Conservation (phyloP, 495 filamentous ascomycete genomes). For the Penicillium robsamsonii region DNA sequence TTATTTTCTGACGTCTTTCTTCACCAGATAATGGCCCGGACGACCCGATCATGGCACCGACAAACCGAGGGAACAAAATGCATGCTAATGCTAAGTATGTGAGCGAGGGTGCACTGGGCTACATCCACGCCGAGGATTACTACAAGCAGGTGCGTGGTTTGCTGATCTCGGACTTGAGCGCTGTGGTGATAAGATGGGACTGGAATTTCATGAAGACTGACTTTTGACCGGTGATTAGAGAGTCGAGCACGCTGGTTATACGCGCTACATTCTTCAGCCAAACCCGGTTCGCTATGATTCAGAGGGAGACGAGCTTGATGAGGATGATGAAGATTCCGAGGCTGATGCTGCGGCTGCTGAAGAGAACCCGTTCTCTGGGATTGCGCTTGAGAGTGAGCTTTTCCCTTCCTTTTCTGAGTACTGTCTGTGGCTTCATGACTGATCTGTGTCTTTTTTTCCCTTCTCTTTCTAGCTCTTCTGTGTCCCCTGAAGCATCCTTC, state of each 20-base stretch:
- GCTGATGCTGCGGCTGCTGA: slow-evolving; percentile 68
- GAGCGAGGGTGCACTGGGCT: slow-evolving; percentile 70
- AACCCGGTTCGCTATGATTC: slow-evolving; percentile 77
- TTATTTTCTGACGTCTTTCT: slow-evolving; percentile 15
- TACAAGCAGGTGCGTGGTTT: slow-evolving; percentile 75
- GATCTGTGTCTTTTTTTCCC: slow-evolving; percentile 3
- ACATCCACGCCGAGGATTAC: slow-evolving; percentile 65
- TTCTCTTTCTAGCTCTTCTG: slow-evolving; percentile 62
- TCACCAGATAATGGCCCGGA: slow-evolving; percentile 81
- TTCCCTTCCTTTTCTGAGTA: slow-evolving; percentile 1
- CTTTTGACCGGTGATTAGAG: slow-evolving; percentile 46
- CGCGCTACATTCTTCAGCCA: slow-evolving; percentile 75
- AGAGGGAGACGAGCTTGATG: slow-evolving; percentile 77
- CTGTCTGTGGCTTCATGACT: background rate
- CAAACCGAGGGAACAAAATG: slow-evolving; percentile 91
- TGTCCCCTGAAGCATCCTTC: slow-evolving; percentile 83
- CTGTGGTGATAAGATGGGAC: slow-evolving; percentile 13
- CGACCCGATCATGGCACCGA: slow-evolving; percentile 71
- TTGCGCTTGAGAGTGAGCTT: slow-evolving; percentile 76
- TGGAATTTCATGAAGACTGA: slow-evolving; percentile 13
- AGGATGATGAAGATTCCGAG: slow-evolving; percentile 74
- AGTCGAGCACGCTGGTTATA: slow-evolving; percentile 80
- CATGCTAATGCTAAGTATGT: slow-evolving; percentile 78
- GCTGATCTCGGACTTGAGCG: background rate
- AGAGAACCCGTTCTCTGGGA: slow-evolving; percentile 77